Conservation (phyloP, 2,329 filamentous ascomycete genomes). For the Remersonia thermophila region DNA sequence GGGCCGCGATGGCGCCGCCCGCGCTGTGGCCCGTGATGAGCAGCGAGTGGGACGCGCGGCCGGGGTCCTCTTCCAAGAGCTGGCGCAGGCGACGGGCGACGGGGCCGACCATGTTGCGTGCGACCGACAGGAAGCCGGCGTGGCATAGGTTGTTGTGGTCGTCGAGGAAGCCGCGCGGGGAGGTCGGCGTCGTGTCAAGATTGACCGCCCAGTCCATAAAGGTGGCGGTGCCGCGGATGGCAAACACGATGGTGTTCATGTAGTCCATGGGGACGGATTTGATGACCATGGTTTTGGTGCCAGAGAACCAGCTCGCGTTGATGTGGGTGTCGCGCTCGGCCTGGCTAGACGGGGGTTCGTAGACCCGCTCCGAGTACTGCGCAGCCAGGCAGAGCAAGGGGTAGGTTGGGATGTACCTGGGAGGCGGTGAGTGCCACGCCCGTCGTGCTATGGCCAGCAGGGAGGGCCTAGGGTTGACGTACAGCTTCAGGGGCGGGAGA, state of each 20-base stretch:
- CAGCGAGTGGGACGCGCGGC: constrained; percentile 52
- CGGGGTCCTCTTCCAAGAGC: constrained; percentile 59
- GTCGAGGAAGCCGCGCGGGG: constrained; percentile 61
- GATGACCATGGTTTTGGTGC: constrained; percentile 78
- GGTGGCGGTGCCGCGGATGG: constrained; percentile 67
- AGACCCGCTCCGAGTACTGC: constrained; percentile 64
- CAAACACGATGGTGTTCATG: constrained; percentile 68
- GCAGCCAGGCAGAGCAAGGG: constrained; percentile 68
- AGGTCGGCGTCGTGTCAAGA: constrained; percentile 53
- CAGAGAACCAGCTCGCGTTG: constrained; percentile 55
- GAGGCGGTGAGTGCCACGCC: no score
- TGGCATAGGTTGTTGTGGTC: constrained; percentile 69
- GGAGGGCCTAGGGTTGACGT: constrained; percentile 19
- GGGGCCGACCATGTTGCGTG: constrained; percentile 60
- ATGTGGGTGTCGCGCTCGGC: constrained; percentile 57
- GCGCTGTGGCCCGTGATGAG: constrained; percentile 80
- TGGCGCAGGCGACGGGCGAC: constrained; percentile 59
- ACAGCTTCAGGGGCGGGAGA: constrained; percentile 57
- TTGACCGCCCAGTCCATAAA: constrained; percentile 85
- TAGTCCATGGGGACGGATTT: constrained; percentile 70
- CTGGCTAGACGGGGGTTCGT: constrained; percentile 45
- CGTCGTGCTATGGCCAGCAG: constrained; percentile 12
- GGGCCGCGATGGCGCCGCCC: constrained; percentile 67
- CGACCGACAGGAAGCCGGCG: constrained; percentile 65
- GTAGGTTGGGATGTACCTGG: constrained; percentile 60